A percentile compares a stretch with the other conserved stretches of the same genome.
Evolutionary conservation across 768 basidiomycete species (phyloP).

Genomic region (Mycena haematopus): DNA sequence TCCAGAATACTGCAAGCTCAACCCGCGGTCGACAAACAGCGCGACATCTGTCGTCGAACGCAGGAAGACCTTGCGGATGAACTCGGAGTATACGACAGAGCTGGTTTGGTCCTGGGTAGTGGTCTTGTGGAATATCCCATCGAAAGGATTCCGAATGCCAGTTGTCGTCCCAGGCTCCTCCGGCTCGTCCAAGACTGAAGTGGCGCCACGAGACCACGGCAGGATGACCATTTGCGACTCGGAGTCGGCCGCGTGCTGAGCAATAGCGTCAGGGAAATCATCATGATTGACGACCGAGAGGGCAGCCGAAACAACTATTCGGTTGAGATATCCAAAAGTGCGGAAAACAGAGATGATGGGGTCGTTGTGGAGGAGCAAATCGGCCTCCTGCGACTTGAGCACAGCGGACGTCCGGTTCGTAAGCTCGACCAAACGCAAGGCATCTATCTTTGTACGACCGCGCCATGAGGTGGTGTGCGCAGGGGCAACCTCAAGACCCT

Average conservation of each 20-base stretch:
- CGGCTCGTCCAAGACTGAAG: slow-evolving; percentile 34
- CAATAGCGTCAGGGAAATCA: slow-evolving; percentile 72
- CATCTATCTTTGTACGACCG: slow-evolving; percentile 61
- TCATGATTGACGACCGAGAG: slow-evolving; percentile 78
- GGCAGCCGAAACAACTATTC: slow-evolving; percentile 68
- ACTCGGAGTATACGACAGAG: slow-evolving; percentile 75
- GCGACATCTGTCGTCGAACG: slow-evolving; percentile 78
- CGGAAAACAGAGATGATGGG: slow-evolving; percentile 75
- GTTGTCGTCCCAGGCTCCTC: slow-evolving; percentile 32
- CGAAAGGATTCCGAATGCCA: slow-evolving; percentile 69
- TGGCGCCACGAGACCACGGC: slow-evolving; percentile 73
- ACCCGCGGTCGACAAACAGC: slow-evolving; percentile 82
- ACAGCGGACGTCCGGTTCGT: slow-evolving; percentile 88
- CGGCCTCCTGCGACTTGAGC: slow-evolving; percentile 80
- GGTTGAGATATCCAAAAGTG: slow-evolving; percentile 78
- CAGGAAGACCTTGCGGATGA: slow-evolving; percentile 82
- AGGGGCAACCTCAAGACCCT: slow-evolving; percentile 33
- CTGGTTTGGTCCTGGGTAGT: slow-evolving; percentile 55
- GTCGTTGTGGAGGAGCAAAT: slow-evolving; percentile 71
- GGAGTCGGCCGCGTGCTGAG: slow-evolving; percentile 60
- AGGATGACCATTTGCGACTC: slow-evolving; percentile 78
- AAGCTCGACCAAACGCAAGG: slow-evolving; percentile 88
- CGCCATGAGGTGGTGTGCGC: background rate
- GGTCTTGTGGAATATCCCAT: slow-evolving; percentile 71
- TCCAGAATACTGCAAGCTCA: slow-evolving; percentile 36